Evolutionary conservation across 1,284 basidiomycete genomes (phyloP).

Genomic region (Sporisorium exsertum): DNA sequence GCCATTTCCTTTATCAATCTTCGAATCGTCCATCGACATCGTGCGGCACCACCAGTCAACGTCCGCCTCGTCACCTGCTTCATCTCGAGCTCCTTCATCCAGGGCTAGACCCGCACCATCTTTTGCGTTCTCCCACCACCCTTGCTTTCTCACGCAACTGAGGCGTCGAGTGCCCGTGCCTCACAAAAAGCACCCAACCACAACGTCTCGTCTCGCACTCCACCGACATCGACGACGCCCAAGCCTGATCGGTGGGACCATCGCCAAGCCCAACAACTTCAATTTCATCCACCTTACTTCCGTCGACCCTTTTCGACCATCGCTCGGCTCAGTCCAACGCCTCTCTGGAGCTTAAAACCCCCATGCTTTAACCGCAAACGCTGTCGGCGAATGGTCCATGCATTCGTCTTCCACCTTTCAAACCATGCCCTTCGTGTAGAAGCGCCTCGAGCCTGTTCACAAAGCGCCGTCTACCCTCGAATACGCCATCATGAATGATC

Average conservation of each 20-base stretch:
- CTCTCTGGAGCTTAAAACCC: slow-evolving; percentile 1
- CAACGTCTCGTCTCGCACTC: neutral
- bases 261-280: neutral
- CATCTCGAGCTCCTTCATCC: neutral
- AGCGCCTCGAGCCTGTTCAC: neutral
- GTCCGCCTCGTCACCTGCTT: neutral
- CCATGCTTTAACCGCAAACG: slow-evolving; percentile 5
- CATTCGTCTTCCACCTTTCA: neutral
- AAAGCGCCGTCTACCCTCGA: neutral
- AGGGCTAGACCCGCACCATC: neutral
- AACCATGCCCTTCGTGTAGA: neutral
- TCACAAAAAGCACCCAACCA: neutral
- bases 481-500: slow-evolving; percentile 26
- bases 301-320: neutral
- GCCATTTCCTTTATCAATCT: too few relatives aligned
- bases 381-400: neutral
- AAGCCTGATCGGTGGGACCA: neutral
- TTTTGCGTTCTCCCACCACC: neutral
- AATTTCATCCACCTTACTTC: neutral
- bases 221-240: neutral
- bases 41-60: neutral
- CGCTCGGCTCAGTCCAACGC: slow-evolving; percentile 1
- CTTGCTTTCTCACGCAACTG: neutral
- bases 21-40: neutral
- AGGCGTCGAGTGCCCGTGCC: neutral